Evolutionary conservation across 179 eudicot genomes (phyloP).

Genomic region (Gypsophila paniculata): DNA sequence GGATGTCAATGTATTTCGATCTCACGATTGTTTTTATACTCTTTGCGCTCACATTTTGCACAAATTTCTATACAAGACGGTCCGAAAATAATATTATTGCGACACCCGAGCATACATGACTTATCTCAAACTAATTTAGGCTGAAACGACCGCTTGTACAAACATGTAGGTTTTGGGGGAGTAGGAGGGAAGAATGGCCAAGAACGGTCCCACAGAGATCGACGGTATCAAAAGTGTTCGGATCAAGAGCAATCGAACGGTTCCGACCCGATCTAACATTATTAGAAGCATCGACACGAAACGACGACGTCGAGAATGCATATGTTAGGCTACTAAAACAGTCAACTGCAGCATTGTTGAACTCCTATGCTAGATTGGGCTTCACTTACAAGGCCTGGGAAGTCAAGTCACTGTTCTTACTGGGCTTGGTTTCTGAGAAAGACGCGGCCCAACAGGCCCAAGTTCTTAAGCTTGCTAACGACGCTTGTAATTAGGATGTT

Average conservation of each 20-base stretch:
- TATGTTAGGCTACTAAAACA: slow-evolving; percentile 53
- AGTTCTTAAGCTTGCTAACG: slow-evolving; percentile 51
- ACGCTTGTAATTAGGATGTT: slow-evolving; percentile 46
- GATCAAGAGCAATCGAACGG: slow-evolving; percentile 63
- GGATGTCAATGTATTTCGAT: too few relatives aligned
- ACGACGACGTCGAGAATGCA: slow-evolving; percentile 55
- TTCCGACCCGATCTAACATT: slow-evolving; percentile 69
- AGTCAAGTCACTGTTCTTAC: slow-evolving; percentile 54
- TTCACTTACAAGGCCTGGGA: slow-evolving; percentile 77
- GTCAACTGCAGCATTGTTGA: slow-evolving; percentile 73
- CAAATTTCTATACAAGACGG: too few relatives aligned
- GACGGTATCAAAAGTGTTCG: slow-evolving; percentile 77
- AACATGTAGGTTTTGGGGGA: slow-evolving; percentile 69
- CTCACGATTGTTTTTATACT: too few relatives aligned
- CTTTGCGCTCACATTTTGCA: too few relatives aligned
- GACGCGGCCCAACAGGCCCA: slow-evolving; percentile 63
- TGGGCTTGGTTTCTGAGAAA: slow-evolving; percentile 55
- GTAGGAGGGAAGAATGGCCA: slow-evolving; percentile 77
- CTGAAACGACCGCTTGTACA: too few relatives aligned
- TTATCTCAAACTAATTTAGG: not conserved
- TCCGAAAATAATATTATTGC: too few relatives aligned
- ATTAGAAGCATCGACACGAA: slow-evolving; percentile 59
- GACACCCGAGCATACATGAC: too few relatives aligned
- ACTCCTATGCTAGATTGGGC: slow-evolving; percentile 69
- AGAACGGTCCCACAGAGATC: slow-evolving; percentile 72